Evolutionary conservation across 371 early-diverging fungal species (phyloP).

Genomic region (Dinochytrium kinnereticum): DNA sequence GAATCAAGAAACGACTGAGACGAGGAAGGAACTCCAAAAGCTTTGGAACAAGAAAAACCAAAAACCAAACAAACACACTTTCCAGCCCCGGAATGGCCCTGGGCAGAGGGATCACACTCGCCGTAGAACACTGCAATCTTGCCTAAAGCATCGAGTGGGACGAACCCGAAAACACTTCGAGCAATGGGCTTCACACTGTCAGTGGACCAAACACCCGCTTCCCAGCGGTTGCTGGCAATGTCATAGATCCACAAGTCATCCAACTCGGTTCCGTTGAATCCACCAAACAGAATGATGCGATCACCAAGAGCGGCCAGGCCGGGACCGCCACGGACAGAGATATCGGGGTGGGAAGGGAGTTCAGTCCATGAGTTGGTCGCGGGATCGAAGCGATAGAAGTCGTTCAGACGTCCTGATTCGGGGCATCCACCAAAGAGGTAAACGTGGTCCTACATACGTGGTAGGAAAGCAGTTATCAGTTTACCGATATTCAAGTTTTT

Average conservation of each 20-base stretch:
- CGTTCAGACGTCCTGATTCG: conserved; percentile 18
- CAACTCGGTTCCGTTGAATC: conserved; percentile 15
- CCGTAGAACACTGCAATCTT: conserved; percentile 10
- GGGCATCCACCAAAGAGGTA: conserved; percentile 25
- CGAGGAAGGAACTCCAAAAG: no score
- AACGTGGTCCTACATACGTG: not conserved
- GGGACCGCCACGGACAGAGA: conserved; percentile 21
- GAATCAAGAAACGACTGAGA: no score
- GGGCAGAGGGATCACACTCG: conserved; percentile 10
- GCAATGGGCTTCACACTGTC: not conserved
- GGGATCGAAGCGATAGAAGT: conserved; percentile 13
- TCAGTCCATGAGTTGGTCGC: conserved; percentile 12
- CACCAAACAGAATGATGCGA: conserved; percentile 21
- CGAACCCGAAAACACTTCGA: conserved; percentile 14
- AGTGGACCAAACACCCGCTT: not conserved
- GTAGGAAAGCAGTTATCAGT: no score
- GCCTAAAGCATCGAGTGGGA: conserved; percentile 1
- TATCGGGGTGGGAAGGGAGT: conserved; percentile 16
- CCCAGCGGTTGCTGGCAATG: not conserved
- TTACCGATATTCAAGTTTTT: no score
- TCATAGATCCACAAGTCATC: conserved; percentile 5
- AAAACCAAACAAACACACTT: not conserved
- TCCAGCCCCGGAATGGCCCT: conserved; percentile 16
- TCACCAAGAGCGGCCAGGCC: conserved; percentile 15
- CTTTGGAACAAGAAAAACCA: no score